A percentile compares a stretch with the other conserved stretches of the same genome.
phyloP scores from a whole-genome alignment of 2,329 filamentous ascomycete genomes.

The Pseudogymnoascus sp. region DNA sequence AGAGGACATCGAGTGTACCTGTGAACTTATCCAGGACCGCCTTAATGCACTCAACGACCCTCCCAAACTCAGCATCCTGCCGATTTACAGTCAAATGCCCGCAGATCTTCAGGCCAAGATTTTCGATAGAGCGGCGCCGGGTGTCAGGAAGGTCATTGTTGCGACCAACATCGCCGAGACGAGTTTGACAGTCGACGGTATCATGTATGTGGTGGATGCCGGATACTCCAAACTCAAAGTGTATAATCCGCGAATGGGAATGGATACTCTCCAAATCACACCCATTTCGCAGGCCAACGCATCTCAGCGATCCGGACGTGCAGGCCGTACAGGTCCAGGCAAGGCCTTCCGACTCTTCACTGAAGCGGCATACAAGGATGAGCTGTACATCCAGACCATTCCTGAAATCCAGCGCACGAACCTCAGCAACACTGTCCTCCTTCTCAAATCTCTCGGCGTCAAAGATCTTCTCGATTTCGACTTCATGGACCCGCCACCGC shows the following conservation, averaged over 20 bases:
- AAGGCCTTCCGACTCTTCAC: conserved; percentile 94
- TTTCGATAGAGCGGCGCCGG: conserved; percentile 82
- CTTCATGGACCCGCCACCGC: conserved; percentile 97
- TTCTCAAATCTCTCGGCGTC: conserved; percentile 90
- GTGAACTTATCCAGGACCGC: conserved; percentile 82
- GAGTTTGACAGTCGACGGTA: conserved; percentile 93
- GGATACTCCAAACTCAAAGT: conserved; percentile 98
- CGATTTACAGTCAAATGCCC: conserved; percentile 99
- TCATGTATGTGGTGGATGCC: conserved; percentile 97
- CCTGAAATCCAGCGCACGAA: conserved; percentile 97
- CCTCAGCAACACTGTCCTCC: conserved; percentile 84
- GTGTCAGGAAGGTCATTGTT: conserved; percentile 93
- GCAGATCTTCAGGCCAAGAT: conserved; percentile 97
- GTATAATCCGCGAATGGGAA: conserved; percentile 97
- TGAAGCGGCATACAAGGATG: conserved; percentile 88
- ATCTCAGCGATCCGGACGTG: conserved; percentile 85
- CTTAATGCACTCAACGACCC: conserved; percentile 87
- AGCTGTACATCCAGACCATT: conserved; percentile 93
- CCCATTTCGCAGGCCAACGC: conserved; percentile 96
- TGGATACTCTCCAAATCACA: conserved; percentile 97
- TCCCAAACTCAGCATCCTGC: conserved; percentile 85
- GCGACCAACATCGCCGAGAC: conserved; percentile 98
- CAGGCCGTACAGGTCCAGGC: conserved; percentile 87
- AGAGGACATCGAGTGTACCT: conserved; percentile 96
- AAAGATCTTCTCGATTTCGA: conserved; percentile 93